These are phyloP conservation scores for Berkeleyomyces basicola DNA, from an alignment of 2,329 filamentous ascomycete species.

Conservation along the genomic window DNA sequence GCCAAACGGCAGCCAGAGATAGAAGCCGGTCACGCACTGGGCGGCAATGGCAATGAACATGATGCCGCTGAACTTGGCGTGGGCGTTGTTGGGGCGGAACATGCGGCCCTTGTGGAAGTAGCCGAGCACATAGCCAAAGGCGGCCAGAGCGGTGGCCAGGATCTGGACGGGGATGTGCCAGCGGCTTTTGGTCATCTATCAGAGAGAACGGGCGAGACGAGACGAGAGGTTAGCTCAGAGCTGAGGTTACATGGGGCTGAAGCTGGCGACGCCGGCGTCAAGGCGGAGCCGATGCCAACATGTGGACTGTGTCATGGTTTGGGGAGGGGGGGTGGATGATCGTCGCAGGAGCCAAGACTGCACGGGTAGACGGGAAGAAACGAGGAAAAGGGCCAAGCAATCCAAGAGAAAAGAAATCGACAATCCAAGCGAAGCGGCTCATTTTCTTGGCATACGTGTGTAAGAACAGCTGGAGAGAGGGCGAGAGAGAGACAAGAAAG, in stretches of 20 bases:
- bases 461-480: neutral
- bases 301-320: neutral
- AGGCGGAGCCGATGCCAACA: neutral
- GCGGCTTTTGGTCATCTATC: slow-evolving; percentile 67
- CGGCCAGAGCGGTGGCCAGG: slow-evolving; percentile 54
- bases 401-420: neutral
- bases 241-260: neutral
- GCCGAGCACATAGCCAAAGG: slow-evolving; percentile 78
- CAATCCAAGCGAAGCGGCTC: neutral
- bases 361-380: neutral
- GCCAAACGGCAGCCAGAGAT: slow-evolving; percentile 68
- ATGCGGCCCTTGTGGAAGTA: slow-evolving; percentile 80
- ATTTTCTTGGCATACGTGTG: neutral
- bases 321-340: neutral
- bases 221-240: slow-evolving; percentile 1
- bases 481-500: neutral
- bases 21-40: slow-evolving; percentile 69
- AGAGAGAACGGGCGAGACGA: neutral
- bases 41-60: slow-evolving; percentile 63
- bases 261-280: neutral
- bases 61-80: slow-evolving; percentile 62
- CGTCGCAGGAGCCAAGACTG: neutral
- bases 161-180: slow-evolving; percentile 90
- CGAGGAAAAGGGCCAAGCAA: neutral
- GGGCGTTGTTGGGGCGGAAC: slow-evolving; percentile 59